A percentile compares a stretch with the other conserved stretches of the same genome.
These are phyloP conservation scores for Wickerhamomyces ciferrii DNA, from an alignment of 805 yeast species.

Conservation along the genomic window DNA sequence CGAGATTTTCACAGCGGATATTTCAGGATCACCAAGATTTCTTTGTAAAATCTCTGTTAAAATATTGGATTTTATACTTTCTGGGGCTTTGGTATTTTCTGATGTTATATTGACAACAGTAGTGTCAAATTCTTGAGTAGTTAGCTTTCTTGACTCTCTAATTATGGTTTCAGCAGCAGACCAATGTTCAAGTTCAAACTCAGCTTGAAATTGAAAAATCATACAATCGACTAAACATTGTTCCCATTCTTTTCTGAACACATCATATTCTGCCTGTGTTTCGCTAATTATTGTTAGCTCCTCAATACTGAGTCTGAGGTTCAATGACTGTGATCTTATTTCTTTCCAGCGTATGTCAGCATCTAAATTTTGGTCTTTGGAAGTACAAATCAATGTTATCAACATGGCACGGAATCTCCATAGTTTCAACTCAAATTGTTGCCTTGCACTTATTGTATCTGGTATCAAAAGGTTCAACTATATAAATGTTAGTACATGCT, in stretches of 20 bases:
- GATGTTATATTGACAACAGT: conserved; percentile 16
- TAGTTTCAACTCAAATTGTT: conserved; percentile 11
- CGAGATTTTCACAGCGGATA: conserved; percentile 17
- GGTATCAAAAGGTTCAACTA: conserved; percentile 15
- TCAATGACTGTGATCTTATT: conserved; percentile 5
- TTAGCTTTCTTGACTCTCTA: conserved; percentile 10
- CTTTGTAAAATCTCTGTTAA: conserved; percentile 18
- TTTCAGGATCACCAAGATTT: conserved; percentile 10
- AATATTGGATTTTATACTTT: conserved; percentile 12
- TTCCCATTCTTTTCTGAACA: conserved; percentile 12
- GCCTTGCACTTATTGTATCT: conserved; percentile 22
- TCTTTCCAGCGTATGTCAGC: conserved; percentile 5
- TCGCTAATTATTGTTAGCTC: conserved; percentile 9
- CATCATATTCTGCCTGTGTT: conserved; percentile 7
- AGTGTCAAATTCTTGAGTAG: conserved; percentile 16
- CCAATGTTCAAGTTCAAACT: conserved; percentile 19
- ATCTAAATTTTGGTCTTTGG: conserved; percentile 4
- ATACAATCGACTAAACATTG: conserved; percentile 18
- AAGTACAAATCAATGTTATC: conserved; percentile 13
- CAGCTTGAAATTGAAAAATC: conserved; percentile 20
- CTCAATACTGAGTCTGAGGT: conserved; percentile 10
- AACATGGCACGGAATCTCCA: conserved; percentile 13
- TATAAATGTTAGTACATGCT: conserved; percentile 2
- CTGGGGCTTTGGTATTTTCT: conserved; percentile 12
- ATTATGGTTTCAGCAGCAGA: conserved; percentile 15